Evolutionary conservation across 176 grass and related monocot genomes (phyloP).

Genomic region (Bothriochloa decipiens): DNA sequence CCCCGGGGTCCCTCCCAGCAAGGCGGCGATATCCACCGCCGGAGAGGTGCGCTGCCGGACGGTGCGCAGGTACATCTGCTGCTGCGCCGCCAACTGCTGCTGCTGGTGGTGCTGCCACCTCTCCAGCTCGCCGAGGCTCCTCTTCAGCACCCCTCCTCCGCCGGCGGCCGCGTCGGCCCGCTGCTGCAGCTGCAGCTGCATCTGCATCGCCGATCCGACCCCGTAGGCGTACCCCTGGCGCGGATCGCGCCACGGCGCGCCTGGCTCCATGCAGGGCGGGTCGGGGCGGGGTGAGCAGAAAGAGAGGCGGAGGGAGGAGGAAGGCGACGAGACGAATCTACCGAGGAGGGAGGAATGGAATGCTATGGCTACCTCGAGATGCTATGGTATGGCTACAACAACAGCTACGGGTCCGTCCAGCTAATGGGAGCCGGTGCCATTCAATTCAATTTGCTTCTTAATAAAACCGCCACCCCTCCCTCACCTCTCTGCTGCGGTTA

Average conservation of each 20-base stretch:
- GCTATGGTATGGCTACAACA: conserved; percentile 38
- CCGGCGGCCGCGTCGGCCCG: conserved; percentile 41
- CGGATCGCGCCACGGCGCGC: conserved; percentile 75
- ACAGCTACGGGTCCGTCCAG: conserved; percentile 33
- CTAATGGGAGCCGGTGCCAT: conserved; percentile 54
- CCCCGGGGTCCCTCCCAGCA: conserved; percentile 19
- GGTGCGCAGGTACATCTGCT: conserved; percentile 58
- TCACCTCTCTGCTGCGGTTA: neutral
- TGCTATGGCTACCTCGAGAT: conserved; percentile 21
- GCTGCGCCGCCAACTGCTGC: conserved; percentile 60
- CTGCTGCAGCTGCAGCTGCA: conserved; percentile 45
- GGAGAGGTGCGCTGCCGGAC: conserved; percentile 68
- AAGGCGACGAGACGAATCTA: conserved; percentile 42
- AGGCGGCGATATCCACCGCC: conserved; percentile 38
- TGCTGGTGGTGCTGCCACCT: conserved; percentile 51
- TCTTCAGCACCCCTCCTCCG: conserved; percentile 62
- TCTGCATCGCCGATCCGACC: conserved; percentile 53
- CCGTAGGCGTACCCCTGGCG: conserved; percentile 55
- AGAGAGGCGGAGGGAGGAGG: conserved; percentile 5
- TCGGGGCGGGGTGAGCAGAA: neutral
- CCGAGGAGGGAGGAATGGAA: conserved; percentile 28
- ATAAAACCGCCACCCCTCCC: conserved; percentile 20
- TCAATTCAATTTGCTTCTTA: conserved; percentile 55
- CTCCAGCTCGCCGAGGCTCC: conserved; percentile 75
- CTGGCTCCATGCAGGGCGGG: conserved; percentile 55